Conservation (phyloP, 306 rosid species). For the Psophocarpus tetragonolobus region DNA sequence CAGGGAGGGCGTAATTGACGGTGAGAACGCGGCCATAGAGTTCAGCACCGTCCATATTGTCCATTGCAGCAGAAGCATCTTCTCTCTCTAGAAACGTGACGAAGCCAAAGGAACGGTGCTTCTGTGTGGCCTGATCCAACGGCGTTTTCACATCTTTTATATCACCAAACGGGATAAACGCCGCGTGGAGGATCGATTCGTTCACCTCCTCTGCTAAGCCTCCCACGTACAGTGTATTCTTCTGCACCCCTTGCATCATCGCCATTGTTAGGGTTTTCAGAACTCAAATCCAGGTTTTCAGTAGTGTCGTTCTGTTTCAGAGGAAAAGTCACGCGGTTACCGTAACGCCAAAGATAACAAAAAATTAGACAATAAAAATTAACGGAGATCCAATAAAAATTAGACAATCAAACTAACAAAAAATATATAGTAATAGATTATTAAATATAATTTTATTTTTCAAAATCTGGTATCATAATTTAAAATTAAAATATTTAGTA, state of each 20-base stretch:
- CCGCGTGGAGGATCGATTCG: conserved; percentile 80
- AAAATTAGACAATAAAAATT: no score
- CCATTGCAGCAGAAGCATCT: conserved; percentile 95
- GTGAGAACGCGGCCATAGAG: conserved; percentile 97
- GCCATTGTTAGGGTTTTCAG: conserved; percentile 60
- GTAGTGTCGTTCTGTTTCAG: no score
- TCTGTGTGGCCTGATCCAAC: conserved; percentile 91
- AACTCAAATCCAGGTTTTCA: no score
- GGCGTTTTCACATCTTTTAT: conserved; percentile 96
- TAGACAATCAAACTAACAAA: no score
- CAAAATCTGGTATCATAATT: no score
- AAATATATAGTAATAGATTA: no score
- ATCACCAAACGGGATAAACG: conserved; percentile 93
- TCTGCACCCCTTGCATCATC: conserved; percentile 88
- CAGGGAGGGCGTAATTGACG: conserved; percentile 92
- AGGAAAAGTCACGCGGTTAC: no score
- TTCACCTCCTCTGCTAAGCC: conserved; percentile 93
- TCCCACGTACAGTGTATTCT: conserved; percentile 89
- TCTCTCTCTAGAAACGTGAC: conserved; percentile 90
- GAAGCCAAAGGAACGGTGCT: conserved; percentile 97
- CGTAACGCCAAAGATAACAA: no score
- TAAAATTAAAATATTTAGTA: no score
- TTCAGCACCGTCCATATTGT: conserved; percentile 96
- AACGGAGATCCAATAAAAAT: no score
- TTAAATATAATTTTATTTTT: no score